Conservation (phyloP, 2,329 filamentous ascomycete genomes). For the Lachnellula arida region DNA sequence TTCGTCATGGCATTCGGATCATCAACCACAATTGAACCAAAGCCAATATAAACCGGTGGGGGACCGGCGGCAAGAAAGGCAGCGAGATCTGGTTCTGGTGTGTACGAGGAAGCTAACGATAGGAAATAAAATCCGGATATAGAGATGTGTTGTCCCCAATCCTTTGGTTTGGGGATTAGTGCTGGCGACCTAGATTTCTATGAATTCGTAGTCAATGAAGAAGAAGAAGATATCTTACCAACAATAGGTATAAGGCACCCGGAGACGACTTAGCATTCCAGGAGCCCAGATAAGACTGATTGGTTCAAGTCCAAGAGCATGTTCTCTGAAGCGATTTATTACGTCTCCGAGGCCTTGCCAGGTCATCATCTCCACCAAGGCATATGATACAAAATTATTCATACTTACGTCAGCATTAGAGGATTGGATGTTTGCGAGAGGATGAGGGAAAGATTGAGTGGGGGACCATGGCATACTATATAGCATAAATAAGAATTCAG, state of each 20-base stretch:
- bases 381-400: slow-evolving; percentile 65
- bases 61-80: slow-evolving; percentile 64
- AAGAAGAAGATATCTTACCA: slow-evolving; percentile 46
- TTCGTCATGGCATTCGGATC: slow-evolving; percentile 67
- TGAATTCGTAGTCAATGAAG: not conserved
- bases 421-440: slow-evolving; percentile 62
- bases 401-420: slow-evolving; percentile 59
- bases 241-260: slow-evolving; percentile 84
- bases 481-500: slow-evolving; percentile 2
- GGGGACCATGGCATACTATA: slow-evolving; percentile 63
- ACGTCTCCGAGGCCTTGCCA: slow-evolving; percentile 81
- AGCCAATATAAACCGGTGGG: slow-evolving; percentile 76
- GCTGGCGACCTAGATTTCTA: slow-evolving; percentile 54
- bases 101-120: slow-evolving; percentile 60
- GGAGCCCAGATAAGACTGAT: slow-evolving; percentile 80
- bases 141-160: slow-evolving; percentile 68
- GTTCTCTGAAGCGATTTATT: slow-evolving; percentile 80
- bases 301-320: slow-evolving; percentile 68
- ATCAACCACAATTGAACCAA: slow-evolving; percentile 78
- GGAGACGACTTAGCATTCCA: slow-evolving; percentile 68
- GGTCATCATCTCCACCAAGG: slow-evolving; percentile 66
- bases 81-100: slow-evolving; percentile 59
- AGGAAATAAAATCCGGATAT: slow-evolving; percentile 77
- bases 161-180: slow-evolving; percentile 71
- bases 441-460: slow-evolving; percentile 66